Evolutionary conservation across 179 eudicot genomes (phyloP), one percentile per base, ranked within the genome.

Genomic region (Beta macrorhiza): DNA sequence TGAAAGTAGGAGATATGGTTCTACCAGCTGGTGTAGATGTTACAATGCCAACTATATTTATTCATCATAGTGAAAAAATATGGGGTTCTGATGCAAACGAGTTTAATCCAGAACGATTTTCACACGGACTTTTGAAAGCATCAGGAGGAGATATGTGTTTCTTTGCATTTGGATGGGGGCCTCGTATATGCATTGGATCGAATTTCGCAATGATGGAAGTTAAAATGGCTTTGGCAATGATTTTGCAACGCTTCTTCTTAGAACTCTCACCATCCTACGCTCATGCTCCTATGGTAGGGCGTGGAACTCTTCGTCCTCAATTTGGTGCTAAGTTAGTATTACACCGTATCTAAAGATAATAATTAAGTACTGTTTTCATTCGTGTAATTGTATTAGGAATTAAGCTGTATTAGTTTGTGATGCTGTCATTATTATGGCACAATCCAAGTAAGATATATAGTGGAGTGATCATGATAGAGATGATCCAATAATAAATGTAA

Each of bases 1-100:
- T 73, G 1, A 88, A 83, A 73, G 44, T 89, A 12, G 88, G 89
- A 80, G 82, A 81, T 75, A 71, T 85, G 2, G 25, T 76, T 17
- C 19, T 89, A 16, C 87, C 87, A 4, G 76, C 80, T 0, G 87
- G 85, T 7, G 77, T 75, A 0, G 42, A 51, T 12, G 57, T 84
- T 5, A 47, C 25, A 14, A 1, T 84, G 25, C 78, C 85, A 10
- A 47, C 62, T 16, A 59, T 87, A 22, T 45, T 58, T 14, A 61
- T 80, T 22, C 89, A 87, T 16, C 81, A 80, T 1, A 85, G 87
- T 11, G 6, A 74, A 14, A 72, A 75, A 64, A 7, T 83, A 65
- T 89, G 91, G 91, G 91, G 90, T 67, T 86, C 87, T 1, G 85
- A 87, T 67, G 91, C 88, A 4, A 80, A 81, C n/a, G 85, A 87